These are phyloP conservation scores for Hortiboletus flavorubellus DNA, from an alignment of 768 basidiomycete species.

Conservation along the genomic window DNA sequence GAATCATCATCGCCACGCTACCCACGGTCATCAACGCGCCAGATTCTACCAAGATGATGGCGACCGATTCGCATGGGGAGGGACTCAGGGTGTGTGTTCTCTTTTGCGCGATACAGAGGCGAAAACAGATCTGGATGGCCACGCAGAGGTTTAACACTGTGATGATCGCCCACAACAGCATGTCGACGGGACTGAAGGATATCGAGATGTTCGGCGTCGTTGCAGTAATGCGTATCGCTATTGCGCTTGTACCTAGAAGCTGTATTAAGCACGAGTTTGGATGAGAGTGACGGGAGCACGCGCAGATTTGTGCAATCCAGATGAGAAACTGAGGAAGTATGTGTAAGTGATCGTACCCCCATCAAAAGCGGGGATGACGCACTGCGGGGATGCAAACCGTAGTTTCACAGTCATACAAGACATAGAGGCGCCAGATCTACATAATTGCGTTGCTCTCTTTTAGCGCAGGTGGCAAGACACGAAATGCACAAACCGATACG, in stretches of 20 bases:
- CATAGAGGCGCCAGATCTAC: conserved; percentile 25
- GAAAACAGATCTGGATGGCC: conserved; percentile 14
- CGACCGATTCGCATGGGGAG: conserved; percentile 9
- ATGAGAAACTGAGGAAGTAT: conserved; percentile 8
- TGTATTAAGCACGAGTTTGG: not conserved
- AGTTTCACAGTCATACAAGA: conserved; percentile 13
- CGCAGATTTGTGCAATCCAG: conserved; percentile 19
- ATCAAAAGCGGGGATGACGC: not conserved
- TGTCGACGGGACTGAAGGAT: not conserved
- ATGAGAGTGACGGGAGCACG: not conserved
- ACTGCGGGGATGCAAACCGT: conserved; percentile 20
- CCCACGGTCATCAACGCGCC: conserved; percentile 9
- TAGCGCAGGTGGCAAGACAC: not conserved
- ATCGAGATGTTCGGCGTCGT: not conserved
- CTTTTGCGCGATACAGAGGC: conserved; percentile 12
- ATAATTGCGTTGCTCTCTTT: not conserved
- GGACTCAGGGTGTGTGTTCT: not conserved
- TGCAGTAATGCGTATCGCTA: not conserved
- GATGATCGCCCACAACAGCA: conserved; percentile 14
- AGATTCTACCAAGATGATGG: conserved; percentile 21
- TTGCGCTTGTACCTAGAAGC: conserved; percentile 5
- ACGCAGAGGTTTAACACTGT: conserved; percentile 13
- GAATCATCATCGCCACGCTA: conserved; percentile 6
- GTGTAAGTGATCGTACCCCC: not conserved
- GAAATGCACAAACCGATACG: conserved; percentile 16